phyloP scores from a whole-genome alignment of 352 stramenopile species.

The Globisporangium spinosum region DNA sequence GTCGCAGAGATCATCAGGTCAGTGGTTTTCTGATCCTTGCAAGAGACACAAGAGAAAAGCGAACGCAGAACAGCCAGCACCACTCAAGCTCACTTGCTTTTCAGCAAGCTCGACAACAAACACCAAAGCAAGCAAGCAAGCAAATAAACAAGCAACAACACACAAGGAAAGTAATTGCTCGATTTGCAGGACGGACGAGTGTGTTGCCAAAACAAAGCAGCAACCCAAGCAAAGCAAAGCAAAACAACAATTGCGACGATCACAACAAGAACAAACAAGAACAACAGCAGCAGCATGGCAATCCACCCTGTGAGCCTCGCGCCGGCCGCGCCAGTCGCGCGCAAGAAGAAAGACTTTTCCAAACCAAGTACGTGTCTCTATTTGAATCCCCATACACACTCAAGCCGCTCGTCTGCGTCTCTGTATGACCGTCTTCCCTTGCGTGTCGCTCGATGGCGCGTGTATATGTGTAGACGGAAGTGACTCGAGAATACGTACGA shows the following conservation, averaged over 20 bases:
- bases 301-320: conserved; percentile 7
- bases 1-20: no score
- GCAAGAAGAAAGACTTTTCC: conserved; percentile 14
- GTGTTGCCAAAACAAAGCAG: no score
- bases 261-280: no score
- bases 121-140: conserved; percentile 6
- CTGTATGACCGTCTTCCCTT: background rate
- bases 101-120: conserved; percentile 4
- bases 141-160: background rate
- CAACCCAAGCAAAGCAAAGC: no score
- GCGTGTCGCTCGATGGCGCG: background rate
- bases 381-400: background rate
- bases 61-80: conserved; percentile 1
- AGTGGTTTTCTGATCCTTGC: no score
- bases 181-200: no score
- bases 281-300: background rate
- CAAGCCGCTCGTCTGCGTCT: background rate
- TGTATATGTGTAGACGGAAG: conserved; percentile 5
- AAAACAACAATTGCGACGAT: no score
- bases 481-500: no score
- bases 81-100: conserved; percentile 4
- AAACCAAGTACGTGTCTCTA: conserved; percentile 18
- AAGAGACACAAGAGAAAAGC: conserved; percentile 1
- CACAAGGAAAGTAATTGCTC: background rate
- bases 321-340: conserved; percentile 1